Percentiles rank a stretch among this genome's conserved stretches.
Conservation (phyloP, 2,329 filamentous ascomycete genomes). For the Didymella exigua region DNA sequence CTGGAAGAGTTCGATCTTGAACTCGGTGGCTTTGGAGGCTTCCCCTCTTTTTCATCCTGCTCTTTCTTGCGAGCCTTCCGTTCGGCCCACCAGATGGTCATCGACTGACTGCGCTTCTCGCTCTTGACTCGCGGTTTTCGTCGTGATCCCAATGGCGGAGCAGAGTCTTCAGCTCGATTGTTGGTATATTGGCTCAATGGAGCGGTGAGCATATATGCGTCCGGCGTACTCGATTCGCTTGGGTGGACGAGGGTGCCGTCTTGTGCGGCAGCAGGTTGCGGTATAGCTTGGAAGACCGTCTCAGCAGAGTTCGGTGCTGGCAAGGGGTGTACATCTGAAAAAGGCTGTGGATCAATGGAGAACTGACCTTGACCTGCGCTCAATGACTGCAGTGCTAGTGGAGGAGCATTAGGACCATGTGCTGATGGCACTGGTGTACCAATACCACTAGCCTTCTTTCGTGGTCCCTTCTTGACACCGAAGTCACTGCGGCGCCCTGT, state of each 20-base stretch:
- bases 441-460: conserved; percentile 43
- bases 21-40: conserved; percentile 23
- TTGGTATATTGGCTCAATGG: conserved; percentile 43
- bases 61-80: conserved; percentile 49
- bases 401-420: conserved; percentile 32
- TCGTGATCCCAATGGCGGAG: conserved; percentile 35
- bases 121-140: conserved; percentile 50
- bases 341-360: conserved; percentile 40
- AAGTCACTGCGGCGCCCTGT: conserved; percentile 53
- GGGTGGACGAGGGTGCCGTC: conserved; percentile 28
- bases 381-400: conserved; percentile 42
- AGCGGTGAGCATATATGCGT: conserved; percentile 45
- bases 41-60: conserved; percentile 38
- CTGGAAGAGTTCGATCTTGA: conserved; percentile 36
- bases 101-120: conserved; percentile 52
- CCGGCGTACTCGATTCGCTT: conserved; percentile 35
- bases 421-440: conserved; percentile 27
- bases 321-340: conserved; percentile 25
- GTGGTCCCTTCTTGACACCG: conserved; percentile 57
- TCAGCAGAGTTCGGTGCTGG: conserved; percentile 38
- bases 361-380: conserved; percentile 48
- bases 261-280: conserved; percentile 34
- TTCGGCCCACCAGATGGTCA: conserved; percentile 56
- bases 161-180: conserved; percentile 35
- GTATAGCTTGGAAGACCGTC: conserved; percentile 44